Evolutionary conservation across 2,329 filamentous ascomycete species (phyloP), one percentile per base, ranked within the genome.

Genomic region (Scortechinia acanthostroma): DNA sequence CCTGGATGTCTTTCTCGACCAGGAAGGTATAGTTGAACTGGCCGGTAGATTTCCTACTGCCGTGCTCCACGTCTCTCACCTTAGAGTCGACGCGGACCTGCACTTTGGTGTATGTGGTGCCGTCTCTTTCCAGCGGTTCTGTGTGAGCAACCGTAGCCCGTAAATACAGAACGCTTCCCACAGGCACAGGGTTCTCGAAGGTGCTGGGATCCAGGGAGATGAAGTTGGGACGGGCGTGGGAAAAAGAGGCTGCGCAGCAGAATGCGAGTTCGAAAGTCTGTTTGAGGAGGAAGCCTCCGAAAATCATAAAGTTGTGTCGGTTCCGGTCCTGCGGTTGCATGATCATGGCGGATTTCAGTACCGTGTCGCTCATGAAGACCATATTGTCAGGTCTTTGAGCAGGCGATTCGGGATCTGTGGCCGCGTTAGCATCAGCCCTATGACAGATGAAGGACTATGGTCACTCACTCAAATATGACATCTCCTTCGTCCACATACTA

Each of bases 241-340:
- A 76, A 53, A 85, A 83, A 1, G 79, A 75, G 0, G 82, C 80
- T 2, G 80, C 81, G 55, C 81, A 84, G 53, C 81, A 86, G 61
- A 87, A 88, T 1, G 83, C 83, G 1, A 87, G 70, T 58, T 88
- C 83, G 51, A 86, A 87, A 0, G 81, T 83, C 50, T 83, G 76
- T 56, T 84, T 84, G 1, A 88, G 70, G 2, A 87, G 69, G 55
- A 82, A 86, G 13, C 83, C 83, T 45, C 83, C 83, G 53, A 87
- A 88, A 46, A 88, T 86, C 82, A 86, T 86, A 63, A 84, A 84
- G 51, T 83, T 80, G 59, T 86, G 81, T 2, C 80, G 63, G 59
- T 84, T 84, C 42, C 81, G 74, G 58, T 81, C 76, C 59, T 86
- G 80, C 0, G 83, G 83, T 52, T 86, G 82, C 83, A 87, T 87